Evolutionary conservation across 805 yeast genomes (phyloP).

Genomic region (Candida chilensis): DNA sequence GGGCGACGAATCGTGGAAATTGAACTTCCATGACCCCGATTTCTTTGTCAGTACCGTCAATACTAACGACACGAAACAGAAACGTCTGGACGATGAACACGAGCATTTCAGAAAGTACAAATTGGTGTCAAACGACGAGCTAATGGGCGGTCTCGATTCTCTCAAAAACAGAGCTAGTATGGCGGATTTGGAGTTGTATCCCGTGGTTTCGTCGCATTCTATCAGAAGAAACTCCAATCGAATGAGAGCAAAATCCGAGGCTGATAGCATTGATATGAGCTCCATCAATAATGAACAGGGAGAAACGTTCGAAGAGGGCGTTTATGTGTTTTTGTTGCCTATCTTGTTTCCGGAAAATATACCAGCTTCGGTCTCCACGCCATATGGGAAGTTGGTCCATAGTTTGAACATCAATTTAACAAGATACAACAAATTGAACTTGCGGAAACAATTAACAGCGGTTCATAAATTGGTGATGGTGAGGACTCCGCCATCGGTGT

Average conservation of each 20-base stretch:
- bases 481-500: conserved; percentile 47
- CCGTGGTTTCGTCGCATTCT: no score
- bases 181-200: no score
- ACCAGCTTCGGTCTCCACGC: conserved; percentile 51
- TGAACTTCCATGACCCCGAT: conserved; percentile 30
- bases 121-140: no score
- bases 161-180: no score
- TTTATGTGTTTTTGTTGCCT: conserved; percentile 62
- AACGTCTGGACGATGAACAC: not conserved
- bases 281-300: no score
- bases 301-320: conserved; percentile 44
- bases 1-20: conserved; percentile 39
- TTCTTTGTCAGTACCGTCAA: conserved; percentile 16
- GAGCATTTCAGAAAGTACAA: no score
- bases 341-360: conserved; percentile 49
- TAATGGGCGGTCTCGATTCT: no score
- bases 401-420: no score
- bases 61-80: not conserved
- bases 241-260: not conserved
- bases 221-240: no score
- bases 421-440: no score
- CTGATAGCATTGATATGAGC: no score
- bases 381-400: conserved; percentile 40
- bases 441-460: no score
- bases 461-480: conserved; percentile 43